A percentile compares a stretch with the other conserved stretches of the same genome.
Conservation (phyloP, 2,329 filamentous ascomycete genomes). For the Cercospora citrullina region DNA sequence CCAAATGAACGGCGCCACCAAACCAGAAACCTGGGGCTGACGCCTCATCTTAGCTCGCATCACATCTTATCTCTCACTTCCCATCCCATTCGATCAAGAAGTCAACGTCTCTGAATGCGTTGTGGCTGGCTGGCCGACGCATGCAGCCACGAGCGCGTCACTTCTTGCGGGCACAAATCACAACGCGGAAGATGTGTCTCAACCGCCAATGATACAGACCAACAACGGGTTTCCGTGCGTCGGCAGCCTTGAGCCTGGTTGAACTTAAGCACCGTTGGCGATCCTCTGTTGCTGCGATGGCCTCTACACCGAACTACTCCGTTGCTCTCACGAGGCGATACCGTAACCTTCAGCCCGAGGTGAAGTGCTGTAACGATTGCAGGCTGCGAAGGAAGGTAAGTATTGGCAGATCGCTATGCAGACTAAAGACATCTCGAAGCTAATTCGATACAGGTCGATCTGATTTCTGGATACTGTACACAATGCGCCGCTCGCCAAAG, state of each 20-base stretch:
- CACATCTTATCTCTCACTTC: background rate
- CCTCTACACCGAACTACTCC: background rate
- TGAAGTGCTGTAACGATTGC: conserved; percentile 6
- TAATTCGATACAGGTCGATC: conserved; percentile 1
- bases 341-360: background rate
- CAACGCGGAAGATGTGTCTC: background rate
- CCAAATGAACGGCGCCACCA: background rate
- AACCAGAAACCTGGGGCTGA: background rate
- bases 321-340: conserved; percentile 1
- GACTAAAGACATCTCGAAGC: background rate
- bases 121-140: background rate
- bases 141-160: background rate
- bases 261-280: background rate
- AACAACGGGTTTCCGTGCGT: background rate
- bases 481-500: background rate
- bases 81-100: background rate
- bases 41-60: background rate
- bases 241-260: background rate
- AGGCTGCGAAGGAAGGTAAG: conserved; percentile 3
- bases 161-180: background rate
- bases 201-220: background rate
- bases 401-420: background rate
- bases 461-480: background rate
- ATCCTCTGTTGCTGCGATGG: background rate
- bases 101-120: background rate